Evolutionary conservation across 768 basidiomycete species (phyloP), one percentile per base, ranked within the genome.

Genomic region (Mrakia blollopis): DNA sequence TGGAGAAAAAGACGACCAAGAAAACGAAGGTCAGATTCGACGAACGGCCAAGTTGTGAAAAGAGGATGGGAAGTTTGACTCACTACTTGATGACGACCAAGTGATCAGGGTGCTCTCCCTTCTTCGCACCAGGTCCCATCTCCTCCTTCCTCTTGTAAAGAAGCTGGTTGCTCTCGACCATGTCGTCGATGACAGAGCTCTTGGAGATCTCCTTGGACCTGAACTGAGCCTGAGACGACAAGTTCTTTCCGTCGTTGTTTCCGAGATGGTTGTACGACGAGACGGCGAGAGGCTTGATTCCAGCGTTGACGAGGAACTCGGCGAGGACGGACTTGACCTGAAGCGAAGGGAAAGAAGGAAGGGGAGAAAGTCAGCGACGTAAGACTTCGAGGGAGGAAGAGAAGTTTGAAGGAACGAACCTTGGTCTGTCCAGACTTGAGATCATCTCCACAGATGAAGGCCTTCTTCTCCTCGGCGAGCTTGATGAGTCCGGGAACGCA

Each of bases 251-350:
- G 81, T 98, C 96, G 84, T 99, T 98, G 87, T 75, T 75, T 39
- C 96, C 96, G 75, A 99, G 90, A 83, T 98, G 96, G 87, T 98
- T 98, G 87, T 99, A 98, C 18, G 92, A 94, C 14, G 96, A 92
- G 82, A 99, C 98, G 78, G 92, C 92, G 83, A 95, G 89, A 37
- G 95, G 95, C 86, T 74, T 74, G 68, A 71, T 73, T 14, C 71
- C 74, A 25, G 77, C 79, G 61, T 71, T 68, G 65, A 76, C 96
- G 80, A 98, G 89, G 89, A 97, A 98, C 87, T 99, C 96, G 73
- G 94, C 94, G 73, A 98, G 87, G 74, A 98, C 96, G 39, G 90
- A 91, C 87, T 99, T 98, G 85, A 98, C 90, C 85, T 94, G 94
- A 57, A 28, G 13, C 23, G 25, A n/a, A 41, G 11, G 39, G 54